Evolutionary conservation across 768 basidiomycete species (phyloP), one percentile per base, ranked within the genome.

Genomic region (Kwoniella shandongensis): DNA sequence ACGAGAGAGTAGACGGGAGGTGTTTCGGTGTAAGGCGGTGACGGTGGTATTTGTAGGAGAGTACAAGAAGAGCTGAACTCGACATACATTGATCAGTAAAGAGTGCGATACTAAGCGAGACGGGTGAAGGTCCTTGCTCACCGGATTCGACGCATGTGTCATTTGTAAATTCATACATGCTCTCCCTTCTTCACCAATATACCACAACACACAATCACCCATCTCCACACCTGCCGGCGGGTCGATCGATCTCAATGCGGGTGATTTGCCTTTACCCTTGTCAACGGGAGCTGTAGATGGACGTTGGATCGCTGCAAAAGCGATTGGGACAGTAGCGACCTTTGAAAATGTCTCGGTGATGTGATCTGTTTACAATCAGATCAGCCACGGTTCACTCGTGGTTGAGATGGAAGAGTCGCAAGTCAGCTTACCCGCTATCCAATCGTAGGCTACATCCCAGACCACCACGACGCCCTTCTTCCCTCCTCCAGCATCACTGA

Each of bases 1-100:
- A 0, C 89, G 84, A 87, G 93, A 93, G 13, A 97, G 83, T 4
- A 96, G 78, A 49, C 81, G 84, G 65, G 94, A 94, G 3, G 90
- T 88, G 23, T 81, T 80, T 0, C 75, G 76, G 0, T 88, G 89
- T 61, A 89, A 85, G 15, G 86, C 70, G 11, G 80, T 78, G 0
- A 82, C 79, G 0, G 67, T 70, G 15, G 77, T 70, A 0, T 81
- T 79, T 3, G 68, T 52, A 0, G 93, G 89, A 56, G 90, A 81
- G 78, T 90, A 94, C 0, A 84, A 83, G 72, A 85, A 85, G 8
- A 96, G 81, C 89, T 94, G 57, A 46, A 40, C n/a, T n/a, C n/a
- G n/a, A n/a, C n/a, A n/a, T n/a, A n/a, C n/a, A n/a, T n/a, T n/a
- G n/a, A n/a, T 39, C 40, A 4, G 38, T 30, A 4, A 26, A 18